Evolutionary conservation across 768 basidiomycete species (phyloP), one percentile per base, ranked within the genome.

Genomic region (Neoboletus brunneissimus): DNA sequence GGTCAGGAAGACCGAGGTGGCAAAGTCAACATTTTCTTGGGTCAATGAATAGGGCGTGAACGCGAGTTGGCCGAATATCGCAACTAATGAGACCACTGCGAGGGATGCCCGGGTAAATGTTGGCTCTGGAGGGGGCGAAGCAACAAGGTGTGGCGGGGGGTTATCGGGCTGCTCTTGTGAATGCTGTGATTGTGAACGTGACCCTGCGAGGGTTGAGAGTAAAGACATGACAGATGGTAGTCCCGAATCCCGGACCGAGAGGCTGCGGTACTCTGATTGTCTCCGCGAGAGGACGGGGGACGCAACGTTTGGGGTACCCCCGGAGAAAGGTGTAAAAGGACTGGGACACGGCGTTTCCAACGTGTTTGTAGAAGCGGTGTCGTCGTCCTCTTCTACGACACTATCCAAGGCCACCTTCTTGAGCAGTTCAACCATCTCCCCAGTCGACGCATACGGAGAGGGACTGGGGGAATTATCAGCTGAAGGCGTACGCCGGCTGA

Each of bases 11-110:
- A 91, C 69, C 1, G 73, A 73, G 8, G 84, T 69, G 4, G 87
- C 82, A 49, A 89, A 71, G 22, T 73, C 67, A 35, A 84, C 70
- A 59, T 82, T 84, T 41, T 68, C 71, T 44, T 75, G 69, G 0
- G 62, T 60, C 27, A 85, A 70, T 2, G 83, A 77, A 58, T 82
- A 78, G 0, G 87, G 85, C 0, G 88, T 87, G 65, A 91, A 91
- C 1, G 82, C 72, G 27, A 91, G 77, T 64, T 88, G 87, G 57
- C 79, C 78, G 70, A 91, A 93, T 29, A 86, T 77, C 27, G 80
- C 75, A 29, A 89, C 75, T 6, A 93, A 75, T 0, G 86, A 82
- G 11, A 81, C 79, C 20, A 84, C 80, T 12, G 89, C 88, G 2
- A 81, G 77, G 13, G 88, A 79, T 45, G 80, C 77, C 9, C 79